phyloP scores from a whole-genome alignment of 1,284 basidiomycete species.

The Trichosporon sp. region DNA sequence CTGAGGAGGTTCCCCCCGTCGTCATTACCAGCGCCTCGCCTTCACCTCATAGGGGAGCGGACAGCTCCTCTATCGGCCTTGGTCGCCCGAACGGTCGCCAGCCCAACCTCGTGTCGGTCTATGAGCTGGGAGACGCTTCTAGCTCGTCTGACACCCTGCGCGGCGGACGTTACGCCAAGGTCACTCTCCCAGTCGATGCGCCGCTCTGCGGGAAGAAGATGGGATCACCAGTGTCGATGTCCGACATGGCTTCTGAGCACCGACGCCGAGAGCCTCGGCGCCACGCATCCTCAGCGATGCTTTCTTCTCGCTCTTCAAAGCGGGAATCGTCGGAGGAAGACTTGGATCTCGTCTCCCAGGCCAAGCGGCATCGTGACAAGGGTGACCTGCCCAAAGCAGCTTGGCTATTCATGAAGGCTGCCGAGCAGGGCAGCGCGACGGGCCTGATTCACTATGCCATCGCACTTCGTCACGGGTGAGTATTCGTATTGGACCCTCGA shows the following conservation, averaged over 20 bases:
- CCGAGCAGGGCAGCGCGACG: conserved; percentile 49
- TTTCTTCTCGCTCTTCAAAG: conserved; percentile 10
- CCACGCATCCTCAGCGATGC: not conserved
- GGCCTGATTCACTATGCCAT: conserved; percentile 55
- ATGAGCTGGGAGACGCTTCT: conserved; percentile 1
- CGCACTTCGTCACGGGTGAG: conserved; percentile 49
- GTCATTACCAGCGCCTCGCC: conserved; percentile 17
- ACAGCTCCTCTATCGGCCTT: not conserved
- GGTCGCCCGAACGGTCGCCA: conserved; percentile 9
- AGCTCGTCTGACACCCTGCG: conserved; percentile 12
- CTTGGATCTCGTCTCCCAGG: conserved; percentile 39
- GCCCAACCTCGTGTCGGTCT: conserved; percentile 9
- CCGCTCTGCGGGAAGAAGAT: not conserved
- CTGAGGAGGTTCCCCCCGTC: conserved; percentile 11
- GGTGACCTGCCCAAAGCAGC: conserved; percentile 51
- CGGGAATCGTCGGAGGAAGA: conserved; percentile 9
- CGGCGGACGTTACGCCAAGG: not conserved
- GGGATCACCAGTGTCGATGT: conserved; percentile 17
- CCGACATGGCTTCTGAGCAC: conserved; percentile 11
- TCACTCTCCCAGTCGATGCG: not conserved
- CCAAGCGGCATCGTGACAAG: conserved; percentile 44
- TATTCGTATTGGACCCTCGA: not conserved
- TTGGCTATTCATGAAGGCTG: conserved; percentile 54
- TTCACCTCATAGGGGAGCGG: conserved; percentile 8
- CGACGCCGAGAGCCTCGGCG: not conserved